Conservation (phyloP, 2,329 filamentous ascomycete genomes). For the Trichophyton simii region DNA sequence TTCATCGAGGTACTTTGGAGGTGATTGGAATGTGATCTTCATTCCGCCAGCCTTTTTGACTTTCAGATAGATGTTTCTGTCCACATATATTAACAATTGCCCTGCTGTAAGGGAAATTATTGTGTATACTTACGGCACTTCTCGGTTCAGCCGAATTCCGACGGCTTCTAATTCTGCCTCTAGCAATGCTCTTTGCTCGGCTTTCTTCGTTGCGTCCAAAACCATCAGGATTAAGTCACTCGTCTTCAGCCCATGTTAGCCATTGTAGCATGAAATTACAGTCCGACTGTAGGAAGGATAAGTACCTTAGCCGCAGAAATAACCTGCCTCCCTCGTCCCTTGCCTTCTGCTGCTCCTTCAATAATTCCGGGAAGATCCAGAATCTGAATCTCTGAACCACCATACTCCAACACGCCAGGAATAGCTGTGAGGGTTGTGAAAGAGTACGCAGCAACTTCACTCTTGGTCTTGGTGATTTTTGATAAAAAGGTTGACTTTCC, state of each 20-base stretch:
- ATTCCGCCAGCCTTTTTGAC: constrained; percentile 90
- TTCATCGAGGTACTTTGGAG: constrained; percentile 85
- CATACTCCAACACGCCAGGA: constrained; percentile 92
- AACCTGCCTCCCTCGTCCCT: constrained; percentile 88
- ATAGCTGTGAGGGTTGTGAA: constrained; percentile 98
- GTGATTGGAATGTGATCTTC: constrained; percentile 91
- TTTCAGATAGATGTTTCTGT: constrained; percentile 92
- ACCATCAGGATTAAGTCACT: constrained; percentile 97
- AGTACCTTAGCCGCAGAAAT: constrained; percentile 80
- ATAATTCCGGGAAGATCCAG: constrained; percentile 97
- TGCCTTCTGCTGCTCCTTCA: constrained; percentile 89
- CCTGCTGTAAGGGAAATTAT: background rate
- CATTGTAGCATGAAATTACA: background rate
- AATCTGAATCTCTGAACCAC: constrained; percentile 93
- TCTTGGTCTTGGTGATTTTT: constrained; percentile 96
- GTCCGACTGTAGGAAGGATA: background rate
- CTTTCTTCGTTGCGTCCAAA: constrained; percentile 88
- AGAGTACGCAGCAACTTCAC: constrained; percentile 87
- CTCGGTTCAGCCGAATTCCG: constrained; percentile 81
- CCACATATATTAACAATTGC: background rate
- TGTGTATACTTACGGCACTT: constrained; percentile 57
- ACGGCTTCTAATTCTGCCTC: constrained; percentile 92
- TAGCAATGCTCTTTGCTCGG: constrained; percentile 77
- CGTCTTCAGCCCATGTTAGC: constrained; percentile 39
- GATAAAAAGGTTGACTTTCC: constrained; percentile 98